A percentile compares a stretch with the other conserved stretches of the same genome.
phyloP scores from a whole-genome alignment of 495 filamentous ascomycete genomes.

The Pseudotulostoma volvatum region DNA sequence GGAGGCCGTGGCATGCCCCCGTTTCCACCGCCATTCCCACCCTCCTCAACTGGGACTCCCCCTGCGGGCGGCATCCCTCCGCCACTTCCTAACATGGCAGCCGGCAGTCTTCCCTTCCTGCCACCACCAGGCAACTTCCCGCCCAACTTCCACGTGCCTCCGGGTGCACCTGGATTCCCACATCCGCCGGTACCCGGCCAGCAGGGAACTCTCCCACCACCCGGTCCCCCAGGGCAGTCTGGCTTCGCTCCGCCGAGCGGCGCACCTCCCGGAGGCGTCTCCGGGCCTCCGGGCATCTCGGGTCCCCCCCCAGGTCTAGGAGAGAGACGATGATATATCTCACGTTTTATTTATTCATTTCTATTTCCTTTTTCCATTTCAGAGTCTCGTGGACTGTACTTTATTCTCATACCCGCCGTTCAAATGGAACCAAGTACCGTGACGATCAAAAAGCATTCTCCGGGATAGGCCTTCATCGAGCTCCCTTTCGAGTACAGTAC shows the following conservation, averaged over 20 bases:
- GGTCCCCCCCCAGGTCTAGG: not conserved
- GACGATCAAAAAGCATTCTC: too few species aligned
- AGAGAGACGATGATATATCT: not conserved
- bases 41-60: conserved; percentile 20
- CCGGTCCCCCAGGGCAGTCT: not conserved
- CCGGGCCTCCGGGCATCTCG: not conserved
- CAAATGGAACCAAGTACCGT: too few species aligned
- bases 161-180: conserved; percentile 16
- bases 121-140: conserved; percentile 46
- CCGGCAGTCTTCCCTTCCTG: conserved; percentile 38
- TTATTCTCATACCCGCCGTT: too few species aligned
- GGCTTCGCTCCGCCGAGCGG: not conserved
- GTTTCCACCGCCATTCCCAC: conserved; percentile 43
- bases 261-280: not conserved
- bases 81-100: conserved; percentile 24
- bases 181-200: not conserved
- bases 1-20: conserved; percentile 47
- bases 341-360: too few species aligned
- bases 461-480: too few species aligned
- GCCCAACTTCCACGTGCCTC: conserved; percentile 31
- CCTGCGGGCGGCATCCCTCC: conserved; percentile 17
- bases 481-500: too few species aligned
- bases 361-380: too few species aligned
- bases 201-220: not conserved
- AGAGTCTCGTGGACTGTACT: too few species aligned